Evolutionary conservation across 1,139 yeast genomes (phyloP).

Genomic region (Suhomyces coccinellae): DNA sequence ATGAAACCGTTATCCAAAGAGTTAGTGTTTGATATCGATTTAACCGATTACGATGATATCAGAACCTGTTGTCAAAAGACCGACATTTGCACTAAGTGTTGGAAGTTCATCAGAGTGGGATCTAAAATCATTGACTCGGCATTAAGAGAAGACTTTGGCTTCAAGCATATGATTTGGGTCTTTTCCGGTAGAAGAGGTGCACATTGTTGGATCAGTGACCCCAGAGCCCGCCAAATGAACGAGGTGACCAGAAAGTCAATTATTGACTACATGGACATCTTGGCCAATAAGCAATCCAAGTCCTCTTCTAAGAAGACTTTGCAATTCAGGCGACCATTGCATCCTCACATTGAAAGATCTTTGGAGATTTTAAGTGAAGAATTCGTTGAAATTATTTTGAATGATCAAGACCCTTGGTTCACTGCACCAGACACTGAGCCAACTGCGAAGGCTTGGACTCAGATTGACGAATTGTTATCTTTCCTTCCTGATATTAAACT

Average conservation of each 20-base stretch:
- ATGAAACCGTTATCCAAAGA: conserved; percentile 85
- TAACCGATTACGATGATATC: conserved; percentile 92
- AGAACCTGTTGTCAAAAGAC: conserved; percentile 94
- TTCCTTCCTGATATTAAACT: conserved; percentile 62
- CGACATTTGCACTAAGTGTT: conserved; percentile 82
- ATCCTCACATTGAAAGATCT: conserved; percentile 83
- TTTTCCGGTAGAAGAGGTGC: conserved; percentile 99
- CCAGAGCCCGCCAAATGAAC: conserved; percentile 70
- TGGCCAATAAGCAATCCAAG: conserved; percentile 51
- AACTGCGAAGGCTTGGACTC: conserved; percentile 44
- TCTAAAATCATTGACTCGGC: conserved; percentile 72
- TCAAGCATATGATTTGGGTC: conserved; percentile 85
- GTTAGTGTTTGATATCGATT: conserved; percentile 93
- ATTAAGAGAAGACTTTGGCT: conserved; percentile 85
- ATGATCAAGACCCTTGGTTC: conserved; percentile 83
- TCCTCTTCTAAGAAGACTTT: conserved; percentile 44
- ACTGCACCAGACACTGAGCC: conserved; percentile 28
- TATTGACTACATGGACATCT: conserved; percentile 79
- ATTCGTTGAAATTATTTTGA: conserved; percentile 65
- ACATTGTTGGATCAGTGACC: conserved; percentile 97
- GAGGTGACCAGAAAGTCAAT: conserved; percentile 76
- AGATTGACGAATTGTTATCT: conserved; percentile 56
- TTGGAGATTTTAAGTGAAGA: conserved; percentile 62
- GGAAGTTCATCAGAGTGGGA: conserved; percentile 93
- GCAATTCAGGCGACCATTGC: conserved; percentile 74